Conservation (phyloP, 257 asterid genomes). For the Nicotiana paniculata region DNA sequence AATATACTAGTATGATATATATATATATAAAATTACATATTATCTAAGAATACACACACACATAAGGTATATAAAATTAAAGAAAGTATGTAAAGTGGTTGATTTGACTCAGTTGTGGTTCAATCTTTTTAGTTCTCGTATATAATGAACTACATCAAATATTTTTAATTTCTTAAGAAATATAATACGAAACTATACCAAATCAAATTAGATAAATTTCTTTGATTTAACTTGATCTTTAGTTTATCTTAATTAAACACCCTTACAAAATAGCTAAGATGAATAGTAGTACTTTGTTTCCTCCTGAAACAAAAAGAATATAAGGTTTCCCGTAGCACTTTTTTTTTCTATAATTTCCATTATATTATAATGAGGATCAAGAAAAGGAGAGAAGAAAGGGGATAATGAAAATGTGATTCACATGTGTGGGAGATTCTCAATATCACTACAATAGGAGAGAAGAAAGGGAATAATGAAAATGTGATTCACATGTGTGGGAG, state of each 20-base stretch:
- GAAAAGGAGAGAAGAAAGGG: not conserved
- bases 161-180: not conserved
- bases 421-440: not conserved
- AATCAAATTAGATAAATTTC: not conserved
- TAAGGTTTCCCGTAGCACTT: not conserved
- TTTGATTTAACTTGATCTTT: no score
- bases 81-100: no score
- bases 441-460: not conserved
- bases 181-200: not conserved
- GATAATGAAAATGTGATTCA: not conserved
- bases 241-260: not conserved
- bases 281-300: not conserved
- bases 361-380: no score
- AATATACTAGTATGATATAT: no score
- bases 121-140: no score
- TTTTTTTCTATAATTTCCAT: not conserved
- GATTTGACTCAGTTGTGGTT: not conserved
- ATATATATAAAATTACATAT: no score
- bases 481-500: not conserved
- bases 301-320: not conserved
- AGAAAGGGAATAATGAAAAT: not conserved
- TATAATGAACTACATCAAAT: not conserved
- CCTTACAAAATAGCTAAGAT: not conserved
- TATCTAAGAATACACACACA: no score
- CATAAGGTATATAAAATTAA: no score